These are phyloP conservation scores for Mychonastes homosphaera DNA, from an alignment of 139 green algal species.

Conservation along the genomic window DNA sequence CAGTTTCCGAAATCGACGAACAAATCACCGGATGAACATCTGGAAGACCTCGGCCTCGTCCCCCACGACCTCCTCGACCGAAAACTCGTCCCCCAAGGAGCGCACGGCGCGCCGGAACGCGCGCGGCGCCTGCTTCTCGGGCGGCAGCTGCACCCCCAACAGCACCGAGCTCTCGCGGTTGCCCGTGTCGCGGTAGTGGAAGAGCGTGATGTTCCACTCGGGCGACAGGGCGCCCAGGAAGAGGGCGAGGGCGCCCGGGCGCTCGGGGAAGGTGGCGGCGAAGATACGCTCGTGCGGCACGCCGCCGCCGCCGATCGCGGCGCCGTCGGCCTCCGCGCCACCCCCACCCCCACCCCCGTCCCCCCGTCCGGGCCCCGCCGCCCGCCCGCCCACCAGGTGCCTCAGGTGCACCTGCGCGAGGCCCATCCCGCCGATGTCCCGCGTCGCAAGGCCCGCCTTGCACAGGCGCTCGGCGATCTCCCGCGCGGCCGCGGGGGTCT, in stretches of 20 bases:
- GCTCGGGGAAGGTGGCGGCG: constrained; percentile 83
- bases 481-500: constrained; percentile 25
- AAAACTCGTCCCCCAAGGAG: constrained; percentile 40
- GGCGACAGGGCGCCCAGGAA: constrained; percentile 74
- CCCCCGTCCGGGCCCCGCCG: no score
- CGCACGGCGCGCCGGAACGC: constrained; percentile 25
- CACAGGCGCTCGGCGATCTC: constrained; percentile 62
- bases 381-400: constrained; percentile 75
- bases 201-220: constrained; percentile 87
- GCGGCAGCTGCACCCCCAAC: constrained; percentile 60
- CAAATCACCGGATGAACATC: constrained; percentile 75
- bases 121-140: constrained; percentile 15
- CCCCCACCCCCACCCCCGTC: no score
- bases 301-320: not conserved
- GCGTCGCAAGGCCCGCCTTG: constrained; percentile 39
- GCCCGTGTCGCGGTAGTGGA: constrained; percentile 89
- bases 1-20: no score
- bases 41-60: constrained; percentile 57
- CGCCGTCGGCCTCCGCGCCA: no score
- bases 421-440: constrained; percentile 62
- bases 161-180: constrained; percentile 66
- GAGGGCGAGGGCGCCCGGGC: constrained; percentile 61
- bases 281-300: constrained; percentile 23
- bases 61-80: constrained; percentile 46
- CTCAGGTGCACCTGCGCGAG: constrained; percentile 73